Evolutionary conservation across 306 rosid species (phyloP), one percentile per base, ranked within the genome.

Genomic region (Cyamopsis tetragonoloba): DNA sequence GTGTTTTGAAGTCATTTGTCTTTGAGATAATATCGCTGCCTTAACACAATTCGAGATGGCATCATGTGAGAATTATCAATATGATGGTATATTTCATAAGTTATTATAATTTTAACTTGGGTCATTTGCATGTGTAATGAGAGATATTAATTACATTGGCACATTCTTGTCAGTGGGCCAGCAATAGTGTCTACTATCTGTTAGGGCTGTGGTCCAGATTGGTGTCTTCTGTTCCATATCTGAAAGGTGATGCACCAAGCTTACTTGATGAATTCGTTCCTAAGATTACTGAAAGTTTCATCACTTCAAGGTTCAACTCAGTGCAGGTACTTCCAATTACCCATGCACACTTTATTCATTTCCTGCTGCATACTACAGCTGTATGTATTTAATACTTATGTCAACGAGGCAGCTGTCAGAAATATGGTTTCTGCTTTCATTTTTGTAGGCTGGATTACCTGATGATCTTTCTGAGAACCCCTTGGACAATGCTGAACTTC

Each of bases 191-290:
- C 34, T 93, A 93, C 89, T 93, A 93, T 78, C 95, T 93, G 22
- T 80, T 93, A 78, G 99, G 99, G 42, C 77, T 93, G 20, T 93
- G 99, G 99, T 93, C 99, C 70, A 88, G 99, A 85, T 88, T 93
- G 84, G 99, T 93, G 74, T 68, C 97, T 47, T 93, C 99, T 80
- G 97, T 93, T 73, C 99, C 99, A 62, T 93, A 93, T 84, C 83
- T 93, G 89, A 93, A 93, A 72, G 99, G 96, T 32, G 99, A 93
- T 30, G 96, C 99, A 30, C 99, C 97, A 66, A 90, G 99, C 88
- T 88, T 90, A 72, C 88, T 93, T 69, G 99, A 86, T 77, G 99
- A 93, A 65, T 90, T 90, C 88, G 99, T 93, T 75, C 99, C 99
- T 35, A 93, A 90, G 82, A 93, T 93, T 73, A 88, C 96, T 10